A percentile compares a stretch with the other conserved stretches of the same genome.
Evolutionary conservation across 495 filamentous ascomycete species (phyloP).

Genomic region (Penicillium lividum): DNA sequence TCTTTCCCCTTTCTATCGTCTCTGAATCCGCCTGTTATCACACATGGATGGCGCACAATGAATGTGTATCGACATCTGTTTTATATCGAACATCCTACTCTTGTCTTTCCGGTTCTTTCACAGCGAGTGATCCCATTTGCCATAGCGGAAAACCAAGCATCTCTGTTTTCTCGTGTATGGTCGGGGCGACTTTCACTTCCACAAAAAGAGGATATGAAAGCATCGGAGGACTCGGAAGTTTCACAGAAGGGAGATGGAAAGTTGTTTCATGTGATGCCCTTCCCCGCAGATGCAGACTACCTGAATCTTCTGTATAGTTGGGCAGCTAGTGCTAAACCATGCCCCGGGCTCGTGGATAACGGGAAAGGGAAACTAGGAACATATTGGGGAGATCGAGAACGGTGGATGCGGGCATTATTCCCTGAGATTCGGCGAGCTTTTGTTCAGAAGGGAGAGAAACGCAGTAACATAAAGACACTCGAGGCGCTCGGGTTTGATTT

Average conservation of each 20-base stretch:
- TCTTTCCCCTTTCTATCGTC: conserved; percentile 58
- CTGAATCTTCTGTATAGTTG: conserved; percentile 70
- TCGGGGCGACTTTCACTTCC: conserved; percentile 67
- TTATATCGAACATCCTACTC: conserved; percentile 70
- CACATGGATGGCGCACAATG: conserved; percentile 65
- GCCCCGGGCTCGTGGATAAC: conserved; percentile 42
- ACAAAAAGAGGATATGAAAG: conserved; percentile 57
- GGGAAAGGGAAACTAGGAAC: conserved; percentile 64
- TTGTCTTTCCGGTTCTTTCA: conserved; percentile 74
- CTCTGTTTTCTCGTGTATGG: conserved; percentile 75
- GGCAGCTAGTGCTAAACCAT: conserved; percentile 47
- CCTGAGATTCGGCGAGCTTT: conserved; percentile 58
- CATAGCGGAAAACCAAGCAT: conserved; percentile 73
- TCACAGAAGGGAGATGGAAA: conserved; percentile 49
- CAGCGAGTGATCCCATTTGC: conserved; percentile 85
- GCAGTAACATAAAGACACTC: conserved; percentile 45
- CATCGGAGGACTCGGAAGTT: conserved; percentile 56
- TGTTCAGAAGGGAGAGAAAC: conserved; percentile 45
- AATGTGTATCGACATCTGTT: conserved; percentile 78
- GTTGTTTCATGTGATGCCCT: conserved; percentile 66
- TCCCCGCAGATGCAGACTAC: conserved; percentile 75
- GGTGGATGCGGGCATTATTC: conserved; percentile 61
- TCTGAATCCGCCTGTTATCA: conserved; percentile 59
- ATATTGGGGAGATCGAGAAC: conserved; percentile 64
- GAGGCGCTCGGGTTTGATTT: conserved; percentile 64